Conservation (phyloP, 305 asterid species). For the Fraxinus greggii region DNA sequence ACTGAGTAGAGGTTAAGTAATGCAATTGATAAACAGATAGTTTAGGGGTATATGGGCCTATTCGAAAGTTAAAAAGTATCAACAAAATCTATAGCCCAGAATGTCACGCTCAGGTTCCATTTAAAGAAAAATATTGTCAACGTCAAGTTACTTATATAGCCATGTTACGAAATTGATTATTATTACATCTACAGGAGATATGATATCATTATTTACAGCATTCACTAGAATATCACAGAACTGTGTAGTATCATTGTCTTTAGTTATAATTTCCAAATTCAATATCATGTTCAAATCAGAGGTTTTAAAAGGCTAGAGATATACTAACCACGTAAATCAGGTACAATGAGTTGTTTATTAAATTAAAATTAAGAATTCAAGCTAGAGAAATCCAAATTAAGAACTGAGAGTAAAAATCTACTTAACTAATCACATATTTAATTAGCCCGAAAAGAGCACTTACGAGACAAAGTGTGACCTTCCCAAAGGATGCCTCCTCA, state of each 20-base stretch:
- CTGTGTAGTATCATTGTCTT: not conserved
- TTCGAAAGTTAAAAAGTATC: not conserved
- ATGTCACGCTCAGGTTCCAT: not conserved
- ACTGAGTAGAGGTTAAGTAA: not conserved
- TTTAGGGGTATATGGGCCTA: not conserved
- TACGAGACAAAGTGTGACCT: not conserved
- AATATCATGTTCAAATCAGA: not conserved
- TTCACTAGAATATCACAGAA: not conserved
- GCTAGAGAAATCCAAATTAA: not conserved
- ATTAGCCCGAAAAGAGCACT: not conserved
- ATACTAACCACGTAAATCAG: not conserved
- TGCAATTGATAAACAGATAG: not conserved
- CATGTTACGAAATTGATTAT: not conserved
- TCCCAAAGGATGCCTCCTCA: not conserved
- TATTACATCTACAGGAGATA: not conserved
- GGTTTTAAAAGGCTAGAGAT: not conserved
- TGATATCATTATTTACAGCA: not conserved
- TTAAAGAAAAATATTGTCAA: not conserved
- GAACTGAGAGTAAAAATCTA: not conserved
- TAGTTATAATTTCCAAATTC: not conserved
- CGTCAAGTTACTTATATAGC: not conserved
- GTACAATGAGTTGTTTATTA: not conserved
- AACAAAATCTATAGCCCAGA: not conserved
- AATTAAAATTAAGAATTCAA: not conserved
- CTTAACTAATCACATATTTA: not conserved